Evolutionary conservation across 208 protist species (phyloP), one percentile per base, ranked within the genome.

Genomic region (Acanthamoeba sp.): DNA sequence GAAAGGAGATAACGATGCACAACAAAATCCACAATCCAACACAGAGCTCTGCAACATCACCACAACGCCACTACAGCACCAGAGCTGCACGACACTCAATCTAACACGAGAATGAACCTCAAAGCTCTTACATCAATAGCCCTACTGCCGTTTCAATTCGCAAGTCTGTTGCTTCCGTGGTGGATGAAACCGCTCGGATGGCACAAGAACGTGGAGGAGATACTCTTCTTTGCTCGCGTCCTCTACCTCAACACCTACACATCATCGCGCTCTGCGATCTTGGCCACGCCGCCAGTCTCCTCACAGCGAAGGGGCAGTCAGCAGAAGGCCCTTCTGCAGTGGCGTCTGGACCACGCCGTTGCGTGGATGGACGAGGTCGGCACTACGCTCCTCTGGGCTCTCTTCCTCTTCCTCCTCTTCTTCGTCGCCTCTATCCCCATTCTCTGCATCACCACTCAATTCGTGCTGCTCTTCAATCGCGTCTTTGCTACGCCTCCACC

Each of bases 101-200:
- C 55, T 59, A 50, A 42, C 27, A 82, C 14, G 40, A 32, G 1
- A 7, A 6, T 84, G 16, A 57, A 84, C 7, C 73, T 84, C 24
- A 24, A 45, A 32, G 12, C 40, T 7, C 29, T 84, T 10, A 27
- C 9, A 18, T 27, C 36, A 1, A 5, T 84, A 4, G 73, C 73
- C n/a, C 9, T 12, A 22, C 16, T 84, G 34, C 73, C 73, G 27
- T 32, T 84, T 22, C 42, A 34, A 22, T 29, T 55, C 40, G 73
- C 32, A 2, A 84, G 73, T 32, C n/a, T 84, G 7, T 22, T 84
- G 34, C n/a, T 84, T 14, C 73, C 73, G 22, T 84, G 73, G 73
- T 84, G 73, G 73, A 20, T 84, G 40, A 84, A 84, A 24, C 73
- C 73, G n/a, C 73, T 84, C 14, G 73, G 40, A 40, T 84, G 73